Conservation (phyloP, 345 rosid genomes). For the Hibiscus tridactylites region DNA sequence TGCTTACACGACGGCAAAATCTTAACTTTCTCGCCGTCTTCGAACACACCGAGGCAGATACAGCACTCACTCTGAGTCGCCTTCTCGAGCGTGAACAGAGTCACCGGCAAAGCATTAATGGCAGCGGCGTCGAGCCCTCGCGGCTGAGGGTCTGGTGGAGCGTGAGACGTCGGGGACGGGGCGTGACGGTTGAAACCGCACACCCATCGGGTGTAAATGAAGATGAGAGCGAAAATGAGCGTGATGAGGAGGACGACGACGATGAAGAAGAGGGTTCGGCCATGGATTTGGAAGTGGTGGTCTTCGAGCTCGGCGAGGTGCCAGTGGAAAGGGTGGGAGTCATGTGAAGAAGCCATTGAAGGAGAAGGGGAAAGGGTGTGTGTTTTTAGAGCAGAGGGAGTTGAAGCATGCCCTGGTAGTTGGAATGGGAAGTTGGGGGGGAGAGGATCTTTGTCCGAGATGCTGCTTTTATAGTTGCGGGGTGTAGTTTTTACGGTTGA, state of each 20-base stretch:
- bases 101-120: slow-evolving; percentile 22
- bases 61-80: slow-evolving; percentile 37
- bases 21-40: slow-evolving; percentile 68
- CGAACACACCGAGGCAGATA: slow-evolving; percentile 58
- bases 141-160: slow-evolving; percentile 3
- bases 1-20: slow-evolving; percentile 57
- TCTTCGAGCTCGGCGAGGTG: slow-evolving; percentile 34
- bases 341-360: slow-evolving; percentile 15
- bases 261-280: slow-evolving; percentile 33
- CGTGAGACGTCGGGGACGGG: background rate
- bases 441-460: background rate
- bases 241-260: slow-evolving; percentile 20
- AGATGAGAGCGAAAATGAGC: slow-evolving; percentile 23
- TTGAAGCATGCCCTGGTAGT: background rate
- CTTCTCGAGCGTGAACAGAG: background rate
- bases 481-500: background rate
- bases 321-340: slow-evolving; percentile 33
- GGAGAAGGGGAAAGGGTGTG: background rate
- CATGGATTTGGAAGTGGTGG: slow-evolving; percentile 31
- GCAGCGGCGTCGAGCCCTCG: slow-evolving; percentile 20
- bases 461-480: background rate
- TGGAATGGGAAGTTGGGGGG: too few relatives aligned
- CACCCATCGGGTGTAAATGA: slow-evolving; percentile 35
- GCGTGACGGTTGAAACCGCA: slow-evolving; percentile 16
- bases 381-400: background rate